Evolutionary conservation across 2,329 filamentous ascomycete genomes (phyloP).

Genomic region (Penicillium sp.): DNA sequence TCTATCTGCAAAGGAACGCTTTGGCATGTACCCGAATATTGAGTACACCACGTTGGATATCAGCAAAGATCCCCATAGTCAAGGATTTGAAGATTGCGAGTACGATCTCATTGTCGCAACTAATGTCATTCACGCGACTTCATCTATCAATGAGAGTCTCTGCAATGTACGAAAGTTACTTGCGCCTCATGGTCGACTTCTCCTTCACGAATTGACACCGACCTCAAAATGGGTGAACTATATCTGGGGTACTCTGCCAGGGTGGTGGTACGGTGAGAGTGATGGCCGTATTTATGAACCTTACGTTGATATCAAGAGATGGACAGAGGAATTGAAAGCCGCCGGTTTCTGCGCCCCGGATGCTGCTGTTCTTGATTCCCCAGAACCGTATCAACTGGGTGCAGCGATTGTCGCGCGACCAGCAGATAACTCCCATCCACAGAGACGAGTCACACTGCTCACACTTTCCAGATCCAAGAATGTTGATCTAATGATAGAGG

Average conservation of each 20-base stretch:
- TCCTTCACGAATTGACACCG: constrained; percentile 48
- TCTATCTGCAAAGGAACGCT: constrained; percentile 27
- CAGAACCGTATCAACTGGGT: constrained; percentile 12
- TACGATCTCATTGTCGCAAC: constrained; percentile 42
- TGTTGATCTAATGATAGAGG: background rate
- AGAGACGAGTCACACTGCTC: background rate
- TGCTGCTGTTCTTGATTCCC: constrained; percentile 9
- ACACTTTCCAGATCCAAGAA: background rate
- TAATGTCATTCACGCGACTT: constrained; percentile 34
- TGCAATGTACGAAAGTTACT: constrained; percentile 33
- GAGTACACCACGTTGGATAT: constrained; percentile 38
- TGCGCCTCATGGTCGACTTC: constrained; percentile 50
- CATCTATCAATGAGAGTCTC: constrained; percentile 27
- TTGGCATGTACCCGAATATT: constrained; percentile 27
- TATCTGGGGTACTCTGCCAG: constrained; percentile 41
- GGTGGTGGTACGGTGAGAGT: constrained; percentile 43
- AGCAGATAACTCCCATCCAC: background rate
- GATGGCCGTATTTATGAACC: constrained; percentile 25
- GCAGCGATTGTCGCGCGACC: constrained; percentile 13
- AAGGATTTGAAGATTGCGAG: constrained; percentile 32
- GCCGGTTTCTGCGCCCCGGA: constrained; percentile 22
- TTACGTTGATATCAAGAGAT: constrained; percentile 19
- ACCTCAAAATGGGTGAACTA: constrained; percentile 19
- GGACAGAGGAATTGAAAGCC: constrained; percentile 20
- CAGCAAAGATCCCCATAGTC: constrained; percentile 28